A percentile compares a stretch with the other conserved stretches of the same genome.
Evolutionary conservation across 371 early-diverging fungal genomes (phyloP).

Genomic region (Rhizopus stolonifer): DNA sequence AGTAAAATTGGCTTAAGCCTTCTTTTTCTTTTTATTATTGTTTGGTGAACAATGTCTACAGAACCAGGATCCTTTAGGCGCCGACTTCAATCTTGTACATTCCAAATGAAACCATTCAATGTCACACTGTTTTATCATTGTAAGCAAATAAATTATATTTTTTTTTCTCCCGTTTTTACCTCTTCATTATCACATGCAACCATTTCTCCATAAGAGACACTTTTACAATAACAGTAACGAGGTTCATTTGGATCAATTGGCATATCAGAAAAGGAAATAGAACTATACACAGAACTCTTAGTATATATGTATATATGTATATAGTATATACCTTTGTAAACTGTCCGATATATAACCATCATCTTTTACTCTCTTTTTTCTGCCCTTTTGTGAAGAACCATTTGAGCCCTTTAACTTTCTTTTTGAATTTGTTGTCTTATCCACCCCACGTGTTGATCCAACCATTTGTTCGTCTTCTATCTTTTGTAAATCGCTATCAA

Average conservation of each 20-base stretch:
- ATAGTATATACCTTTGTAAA: background rate
- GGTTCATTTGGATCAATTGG: conserved; percentile 96
- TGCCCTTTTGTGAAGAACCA: conserved; percentile 10
- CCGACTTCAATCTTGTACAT: conserved; percentile 82
- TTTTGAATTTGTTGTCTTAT: background rate
- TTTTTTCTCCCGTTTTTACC: conserved; percentile 39
- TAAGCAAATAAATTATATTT: background rate
- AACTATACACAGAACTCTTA: conserved; percentile 23
- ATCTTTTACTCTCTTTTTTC: conserved; percentile 9
- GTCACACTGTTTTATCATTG: too few species aligned
- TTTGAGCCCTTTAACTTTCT: background rate
- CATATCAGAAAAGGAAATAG: conserved; percentile 58
- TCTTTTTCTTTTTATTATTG: conserved; percentile 51
- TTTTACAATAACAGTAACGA: conserved; percentile 90
- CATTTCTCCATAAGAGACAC: conserved; percentile 97
- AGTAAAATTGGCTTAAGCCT: conserved; percentile 19
- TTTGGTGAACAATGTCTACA: conserved; percentile 70
- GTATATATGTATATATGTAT: background rate
- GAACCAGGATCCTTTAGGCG: conserved; percentile 91
- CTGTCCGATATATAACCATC: background rate
- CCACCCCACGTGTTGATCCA: conserved; percentile 48
- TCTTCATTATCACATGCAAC: conserved; percentile 94
- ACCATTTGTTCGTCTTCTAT: conserved; percentile 89
- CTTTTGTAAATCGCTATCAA: conserved; percentile 87
- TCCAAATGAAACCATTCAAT: conserved; percentile 95